Evolutionary conservation across 2,329 filamentous ascomycete genomes (phyloP).

Genomic region (Aspergillus terreus): DNA sequence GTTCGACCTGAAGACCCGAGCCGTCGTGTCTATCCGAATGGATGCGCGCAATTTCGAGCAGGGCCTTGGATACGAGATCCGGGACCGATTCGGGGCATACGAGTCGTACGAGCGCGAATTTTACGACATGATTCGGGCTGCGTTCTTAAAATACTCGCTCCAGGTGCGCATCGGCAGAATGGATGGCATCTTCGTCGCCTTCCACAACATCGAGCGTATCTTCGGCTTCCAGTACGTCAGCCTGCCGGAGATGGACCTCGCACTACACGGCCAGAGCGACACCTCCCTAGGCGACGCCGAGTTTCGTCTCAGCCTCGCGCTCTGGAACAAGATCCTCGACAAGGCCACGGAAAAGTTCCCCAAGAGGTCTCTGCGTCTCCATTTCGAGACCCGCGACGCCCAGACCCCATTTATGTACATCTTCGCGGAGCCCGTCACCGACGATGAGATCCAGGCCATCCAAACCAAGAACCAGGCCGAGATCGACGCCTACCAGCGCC

Average conservation of each 20-base stretch:
- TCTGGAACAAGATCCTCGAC: constrained; percentile 77
- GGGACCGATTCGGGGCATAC: constrained; percentile 68
- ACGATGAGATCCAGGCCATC: constrained; percentile 68
- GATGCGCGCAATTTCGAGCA: constrained; percentile 67
- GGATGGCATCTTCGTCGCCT: constrained; percentile 98
- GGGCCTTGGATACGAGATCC: constrained; percentile 84
- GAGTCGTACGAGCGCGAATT: constrained; percentile 95
- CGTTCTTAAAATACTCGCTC: constrained; percentile 93
- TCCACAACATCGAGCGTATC: constrained; percentile 89
- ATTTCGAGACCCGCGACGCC: constrained; percentile 71
- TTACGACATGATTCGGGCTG: constrained; percentile 91
- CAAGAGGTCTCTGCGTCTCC: constrained; percentile 67
- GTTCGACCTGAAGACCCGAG: constrained; percentile 94
- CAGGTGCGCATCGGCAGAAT: constrained; percentile 96
- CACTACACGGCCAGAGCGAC: constrained; percentile 75
- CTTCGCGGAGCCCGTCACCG: constrained; percentile 78
- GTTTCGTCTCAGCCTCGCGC: constrained; percentile 73
- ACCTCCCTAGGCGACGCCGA: constrained; percentile 71
- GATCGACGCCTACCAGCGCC: constrained; percentile 65
- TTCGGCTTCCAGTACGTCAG: constrained; percentile 97
- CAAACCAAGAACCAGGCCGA: constrained; percentile 64
- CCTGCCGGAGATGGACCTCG: constrained; percentile 80
- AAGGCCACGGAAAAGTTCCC: constrained; percentile 73
- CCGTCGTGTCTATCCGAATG: constrained; percentile 90
- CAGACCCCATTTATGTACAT: constrained; percentile 72